Evolutionary conservation across 306 rosid species (phyloP), one percentile per base, ranked within the genome.

Genomic region (Oxytropis ochrocephala): DNA sequence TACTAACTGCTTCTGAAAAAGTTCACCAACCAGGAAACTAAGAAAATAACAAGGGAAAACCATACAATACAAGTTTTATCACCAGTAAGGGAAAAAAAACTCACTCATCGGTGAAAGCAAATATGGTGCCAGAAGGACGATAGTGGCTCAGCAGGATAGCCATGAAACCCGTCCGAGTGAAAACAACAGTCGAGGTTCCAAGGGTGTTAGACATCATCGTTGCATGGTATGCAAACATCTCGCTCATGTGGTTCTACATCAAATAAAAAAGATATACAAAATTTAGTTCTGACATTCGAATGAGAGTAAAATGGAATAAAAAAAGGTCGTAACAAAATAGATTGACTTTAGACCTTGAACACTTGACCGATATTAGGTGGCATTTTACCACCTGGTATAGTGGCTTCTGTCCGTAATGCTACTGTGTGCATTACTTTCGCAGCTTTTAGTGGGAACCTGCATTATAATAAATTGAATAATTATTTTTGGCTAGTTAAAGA

Each of bases 181-280:
- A 94, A 54, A 91, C 99, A 42, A 94, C 92, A 17, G 92, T 87
- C 52, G 99, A 89, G 43, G 97, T 94, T 79, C 99, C 96, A 50
- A 94, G 99, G 69, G 97, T 91, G 79, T 94, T 94, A 67, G 99
- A 89, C 97, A 94, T 94, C 89, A 88, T 88, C 69, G 99, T 91
- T 48, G 99, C 97, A 77, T 94, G 99, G 85, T 88, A 94, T 43
- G 99, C 99, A 84, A 94, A 94, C 97, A 91, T 94, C 86, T 94
- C 99, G 0, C 99, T 94, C 99, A 91, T 94, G 74, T 91, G 99
- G 61, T 94, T 94, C 99, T 94, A 64, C 81, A 75, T 13, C 16
- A 75, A 68, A 54, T 41, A 66, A 64, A 44, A 61, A 33, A 49
- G 9, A 55, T 1, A 64, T 57, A 52, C 38, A 73, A n/a, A 14